Evolutionary conservation across 495 filamentous ascomycete species (phyloP).

Genomic region (Letharia columbiana): DNA sequence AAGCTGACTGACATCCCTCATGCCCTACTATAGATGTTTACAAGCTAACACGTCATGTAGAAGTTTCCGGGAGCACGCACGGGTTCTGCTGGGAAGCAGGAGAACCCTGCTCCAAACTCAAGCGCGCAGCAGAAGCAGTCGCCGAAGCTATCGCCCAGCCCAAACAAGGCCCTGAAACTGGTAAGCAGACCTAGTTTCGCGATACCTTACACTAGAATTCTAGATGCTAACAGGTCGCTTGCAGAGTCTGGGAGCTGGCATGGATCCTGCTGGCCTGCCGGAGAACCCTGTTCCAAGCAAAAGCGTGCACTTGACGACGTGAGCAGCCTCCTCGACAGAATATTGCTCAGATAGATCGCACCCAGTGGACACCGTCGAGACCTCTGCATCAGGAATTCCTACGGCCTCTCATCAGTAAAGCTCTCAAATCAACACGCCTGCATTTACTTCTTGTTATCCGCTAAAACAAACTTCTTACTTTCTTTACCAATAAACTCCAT

Average conservation of each 20-base stretch:
- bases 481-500: not conserved
- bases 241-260: not conserved
- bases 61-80: not conserved
- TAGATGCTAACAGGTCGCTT: not conserved
- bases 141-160: slow-evolving; percentile 37
- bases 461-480: not conserved
- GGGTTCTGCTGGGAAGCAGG: slow-evolving; percentile 22
- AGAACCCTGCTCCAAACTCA: slow-evolving; percentile 31
- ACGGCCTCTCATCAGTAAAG: not conserved
- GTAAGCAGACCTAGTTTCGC: not conserved
- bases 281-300: not conserved
- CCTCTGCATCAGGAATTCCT: not conserved
- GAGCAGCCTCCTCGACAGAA: not conserved
- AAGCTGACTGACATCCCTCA: not conserved
- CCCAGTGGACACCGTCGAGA: not conserved
- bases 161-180: not conserved
- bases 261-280: not conserved
- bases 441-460: not conserved
- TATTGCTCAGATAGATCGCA: not conserved
- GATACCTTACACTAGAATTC: not conserved
- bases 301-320: not conserved
- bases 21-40: not conserved
- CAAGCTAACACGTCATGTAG: not conserved
- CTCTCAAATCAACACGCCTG: not conserved
- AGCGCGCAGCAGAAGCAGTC: slow-evolving; percentile 44